Conservation (phyloP, 352 stramenopile genomes). For the Globisporangium emineosum region DNA sequence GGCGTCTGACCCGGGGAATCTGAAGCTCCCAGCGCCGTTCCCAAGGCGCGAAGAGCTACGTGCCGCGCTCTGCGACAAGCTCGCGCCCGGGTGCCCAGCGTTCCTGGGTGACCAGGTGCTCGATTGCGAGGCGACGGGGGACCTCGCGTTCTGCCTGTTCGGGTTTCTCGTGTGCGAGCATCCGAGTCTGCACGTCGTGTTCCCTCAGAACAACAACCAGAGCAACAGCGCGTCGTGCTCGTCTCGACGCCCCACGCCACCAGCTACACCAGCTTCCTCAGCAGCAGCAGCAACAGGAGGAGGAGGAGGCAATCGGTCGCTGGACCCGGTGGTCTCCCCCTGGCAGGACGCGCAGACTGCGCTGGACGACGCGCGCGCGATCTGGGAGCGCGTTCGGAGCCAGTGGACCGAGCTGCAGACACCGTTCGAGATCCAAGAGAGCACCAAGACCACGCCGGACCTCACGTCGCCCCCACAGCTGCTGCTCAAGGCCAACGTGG, state of each 20-base stretch:
- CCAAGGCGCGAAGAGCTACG: conserved; percentile 39
- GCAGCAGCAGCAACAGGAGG: conserved; percentile 1
- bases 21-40: conserved; percentile 22
- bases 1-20: not conserved
- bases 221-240: not conserved
- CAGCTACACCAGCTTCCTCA: no score
- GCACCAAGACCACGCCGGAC: conserved; percentile 35
- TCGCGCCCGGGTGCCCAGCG: conserved; percentile 38
- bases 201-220: not conserved
- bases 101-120: conserved; percentile 40
- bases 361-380: conserved; percentile 36
- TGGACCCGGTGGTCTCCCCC: conserved; percentile 21
- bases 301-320: not conserved
- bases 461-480: conserved; percentile 38
- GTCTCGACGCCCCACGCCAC: conserved; percentile 4
- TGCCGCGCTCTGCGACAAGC: conserved; percentile 28
- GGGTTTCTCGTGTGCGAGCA: conserved; percentile 59
- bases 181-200: conserved; percentile 24
- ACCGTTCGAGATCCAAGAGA: conserved; percentile 56
- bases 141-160: conserved; percentile 62
- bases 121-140: conserved; percentile 32
- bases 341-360: conserved; percentile 56
- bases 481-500: conserved; percentile 52
- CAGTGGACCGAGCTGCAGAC: conserved; percentile 63
- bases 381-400: conserved; percentile 43